These are phyloP conservation scores for Azolla pinnata DNA, from an alignment of 75 land plant genomes.

Conservation along the genomic window DNA sequence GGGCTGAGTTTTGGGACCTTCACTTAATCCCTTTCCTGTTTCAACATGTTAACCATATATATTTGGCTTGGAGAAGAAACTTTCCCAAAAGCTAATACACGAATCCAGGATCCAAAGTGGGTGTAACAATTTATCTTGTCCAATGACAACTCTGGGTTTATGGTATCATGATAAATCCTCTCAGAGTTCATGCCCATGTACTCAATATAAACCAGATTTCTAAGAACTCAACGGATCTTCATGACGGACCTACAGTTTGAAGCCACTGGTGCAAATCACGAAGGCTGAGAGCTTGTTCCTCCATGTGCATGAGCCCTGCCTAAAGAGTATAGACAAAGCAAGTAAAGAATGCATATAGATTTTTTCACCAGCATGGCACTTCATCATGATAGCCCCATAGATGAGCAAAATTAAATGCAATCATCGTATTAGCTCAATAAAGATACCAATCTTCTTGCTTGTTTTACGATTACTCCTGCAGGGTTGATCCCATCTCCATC, in stretches of 20 bases:
- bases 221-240: not conserved
- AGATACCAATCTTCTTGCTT: slow-evolving; percentile 9
- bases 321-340: not conserved
- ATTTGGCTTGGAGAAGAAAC: not conserved
- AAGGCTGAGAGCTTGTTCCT: slow-evolving; percentile 10
- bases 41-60: not conserved
- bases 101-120: not conserved
- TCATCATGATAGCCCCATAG: not conserved
- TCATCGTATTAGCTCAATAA: not conserved
- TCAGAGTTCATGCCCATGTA: not conserved
- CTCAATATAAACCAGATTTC: not conserved
- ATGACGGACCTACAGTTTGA: slow-evolving; percentile 1
- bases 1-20: not conserved
- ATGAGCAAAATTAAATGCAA: not conserved
- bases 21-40: slow-evolving; percentile 3
- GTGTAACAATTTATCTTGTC: not conserved
- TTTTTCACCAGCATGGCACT: not conserved
- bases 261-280: slow-evolving; percentile 10
- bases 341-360: not conserved
- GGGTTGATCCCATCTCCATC: not conserved
- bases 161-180: not conserved
- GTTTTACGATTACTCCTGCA: slow-evolving; percentile 8
- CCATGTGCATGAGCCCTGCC: slow-evolving; percentile 12
- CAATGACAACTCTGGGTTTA: not conserved
- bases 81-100: not conserved